Evolutionary conservation across 2,329 filamentous ascomycete genomes (phyloP).

Genomic region (Exophiala oligosperma): DNA sequence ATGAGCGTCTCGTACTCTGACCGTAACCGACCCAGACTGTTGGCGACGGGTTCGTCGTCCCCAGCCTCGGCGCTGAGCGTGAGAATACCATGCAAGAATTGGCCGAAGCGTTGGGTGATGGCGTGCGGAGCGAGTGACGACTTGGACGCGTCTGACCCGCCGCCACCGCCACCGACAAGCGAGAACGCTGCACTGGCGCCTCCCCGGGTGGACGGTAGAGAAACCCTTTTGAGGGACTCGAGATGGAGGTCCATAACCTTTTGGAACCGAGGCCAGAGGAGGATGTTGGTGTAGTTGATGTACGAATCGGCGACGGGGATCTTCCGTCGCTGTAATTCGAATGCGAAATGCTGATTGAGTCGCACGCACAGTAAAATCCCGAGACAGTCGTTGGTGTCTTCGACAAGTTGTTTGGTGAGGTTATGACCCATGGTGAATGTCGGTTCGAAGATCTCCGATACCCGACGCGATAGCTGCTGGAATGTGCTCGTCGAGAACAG

Average conservation of each 20-base stretch:
- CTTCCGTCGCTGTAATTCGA: conserved; percentile 87
- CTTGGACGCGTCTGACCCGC: conserved; percentile 55
- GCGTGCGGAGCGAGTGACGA: conserved; percentile 83
- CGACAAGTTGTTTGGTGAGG: conserved; percentile 73
- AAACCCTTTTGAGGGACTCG: conserved; percentile 72
- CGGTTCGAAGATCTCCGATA: conserved; percentile 84
- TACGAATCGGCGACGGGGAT: conserved; percentile 87
- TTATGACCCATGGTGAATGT: conserved; percentile 80
- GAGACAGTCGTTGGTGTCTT: conserved; percentile 77
- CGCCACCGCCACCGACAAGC: conserved; percentile 50
- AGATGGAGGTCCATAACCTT: conserved; percentile 90
- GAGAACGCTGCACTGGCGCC: conserved; percentile 52
- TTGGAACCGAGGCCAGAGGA: conserved; percentile 94
- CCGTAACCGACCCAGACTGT: conserved; percentile 74
- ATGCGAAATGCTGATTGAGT: conserved; percentile 89
- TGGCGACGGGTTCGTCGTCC: conserved; percentile 88
- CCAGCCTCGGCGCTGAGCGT: conserved; percentile 83
- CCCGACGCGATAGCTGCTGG: conserved; percentile 76
- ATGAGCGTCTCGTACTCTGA: conserved; percentile 83
- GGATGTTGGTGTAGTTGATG: conserved; percentile 92
- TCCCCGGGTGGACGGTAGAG: conserved; percentile 46
- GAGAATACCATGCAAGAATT: conserved; percentile 83
- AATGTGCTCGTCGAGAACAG: conserved; percentile 80
- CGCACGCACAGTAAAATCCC: conserved; percentile 89
- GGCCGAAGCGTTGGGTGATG: conserved; percentile 91